phyloP scores from a whole-genome alignment of 176 grass and related monocot genomes.

The Oryza brachyantha region DNA sequence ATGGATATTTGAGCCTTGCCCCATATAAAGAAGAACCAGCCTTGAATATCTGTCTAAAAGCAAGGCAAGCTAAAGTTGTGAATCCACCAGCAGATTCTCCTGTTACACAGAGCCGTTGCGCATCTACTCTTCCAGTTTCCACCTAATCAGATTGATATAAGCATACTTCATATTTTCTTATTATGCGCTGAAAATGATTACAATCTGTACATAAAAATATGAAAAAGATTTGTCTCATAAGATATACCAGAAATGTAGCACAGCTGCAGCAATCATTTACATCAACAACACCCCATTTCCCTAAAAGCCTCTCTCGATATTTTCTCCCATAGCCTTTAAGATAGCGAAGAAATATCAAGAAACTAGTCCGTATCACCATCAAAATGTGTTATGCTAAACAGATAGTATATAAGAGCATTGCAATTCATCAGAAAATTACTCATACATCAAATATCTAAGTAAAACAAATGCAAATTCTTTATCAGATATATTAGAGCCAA shows the following conservation, averaged over 20 bases:
- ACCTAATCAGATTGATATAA: slow-evolving; percentile 44
- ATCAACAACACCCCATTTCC: slow-evolving; percentile 88
- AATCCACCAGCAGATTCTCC: slow-evolving; percentile 89
- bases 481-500: slow-evolving; percentile 24
- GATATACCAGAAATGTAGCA: slow-evolving; percentile 77
- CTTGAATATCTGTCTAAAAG: slow-evolving; percentile 86
- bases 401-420: slow-evolving; percentile 12
- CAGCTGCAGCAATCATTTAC: slow-evolving; percentile 88
- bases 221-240: neutral
- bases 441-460: slow-evolving; percentile 16
- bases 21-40: slow-evolving; percentile 94
- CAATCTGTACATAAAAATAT: neutral
- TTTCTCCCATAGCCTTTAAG: slow-evolving; percentile 86
- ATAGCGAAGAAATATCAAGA: slow-evolving; percentile 21
- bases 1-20: slow-evolving; percentile 50
- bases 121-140: slow-evolving; percentile 75
- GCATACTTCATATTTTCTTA: slow-evolving; percentile 21
- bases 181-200: slow-evolving; percentile 14
- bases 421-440: neutral
- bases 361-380: neutral
- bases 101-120: slow-evolving; percentile 80
- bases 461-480: neutral
- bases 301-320: slow-evolving; percentile 76
- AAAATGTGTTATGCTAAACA: slow-evolving; percentile 1
- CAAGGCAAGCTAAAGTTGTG: slow-evolving; percentile 85